Percentiles rank a stretch among this genome's conserved stretches.
These are phyloP conservation scores for Cruciata laevipes DNA, from an alignment of 257 asterid genomes.

Conservation along the genomic window DNA sequence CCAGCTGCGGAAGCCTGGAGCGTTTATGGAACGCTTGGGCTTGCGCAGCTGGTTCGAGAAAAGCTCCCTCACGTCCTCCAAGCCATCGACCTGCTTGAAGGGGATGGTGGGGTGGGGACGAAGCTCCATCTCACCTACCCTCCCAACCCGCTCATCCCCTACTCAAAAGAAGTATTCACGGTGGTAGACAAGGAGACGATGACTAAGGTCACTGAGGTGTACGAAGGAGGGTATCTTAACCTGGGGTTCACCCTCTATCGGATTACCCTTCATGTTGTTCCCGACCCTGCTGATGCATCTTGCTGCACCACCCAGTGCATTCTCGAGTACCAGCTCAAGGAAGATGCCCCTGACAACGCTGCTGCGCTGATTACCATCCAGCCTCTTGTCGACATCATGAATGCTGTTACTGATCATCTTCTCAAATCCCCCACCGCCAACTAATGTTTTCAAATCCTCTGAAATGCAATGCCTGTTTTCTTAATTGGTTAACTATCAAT, in stretches of 20 bases:
- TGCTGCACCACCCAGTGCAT: constrained; percentile 44
- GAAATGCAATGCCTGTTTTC: too few relatives aligned
- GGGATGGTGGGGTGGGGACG: constrained; percentile 56
- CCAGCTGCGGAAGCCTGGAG: constrained; percentile 22
- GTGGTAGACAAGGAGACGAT: constrained; percentile 50
- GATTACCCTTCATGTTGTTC: constrained; percentile 38
- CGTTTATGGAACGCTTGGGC: constrained; percentile 16
- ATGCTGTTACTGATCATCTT: constrained; percentile 30
- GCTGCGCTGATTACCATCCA: constrained; percentile 35
- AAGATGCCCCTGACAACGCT: constrained; percentile 39
- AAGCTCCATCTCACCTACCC: constrained; percentile 35
- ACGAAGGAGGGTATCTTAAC: constrained; percentile 59
- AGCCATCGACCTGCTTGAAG: constrained; percentile 36
- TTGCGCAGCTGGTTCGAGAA: constrained; percentile 9
- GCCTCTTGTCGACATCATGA: constrained; percentile 31
- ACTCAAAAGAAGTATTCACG: constrained; percentile 49
- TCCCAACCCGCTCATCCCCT: constrained; percentile 20
- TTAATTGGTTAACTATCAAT: not conserved
- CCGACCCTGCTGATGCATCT: constrained; percentile 29
- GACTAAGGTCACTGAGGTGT: constrained; percentile 42
- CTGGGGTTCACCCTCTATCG: constrained; percentile 40
- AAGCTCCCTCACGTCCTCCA: constrained; percentile 29
- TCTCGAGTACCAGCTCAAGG: constrained; percentile 49
- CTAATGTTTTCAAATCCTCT: too few relatives aligned
- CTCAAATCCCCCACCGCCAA: not conserved